Base-by-base conservation (phyloP, 805 yeast species). In the Yamadazyma paraphyllophila region DNA sequence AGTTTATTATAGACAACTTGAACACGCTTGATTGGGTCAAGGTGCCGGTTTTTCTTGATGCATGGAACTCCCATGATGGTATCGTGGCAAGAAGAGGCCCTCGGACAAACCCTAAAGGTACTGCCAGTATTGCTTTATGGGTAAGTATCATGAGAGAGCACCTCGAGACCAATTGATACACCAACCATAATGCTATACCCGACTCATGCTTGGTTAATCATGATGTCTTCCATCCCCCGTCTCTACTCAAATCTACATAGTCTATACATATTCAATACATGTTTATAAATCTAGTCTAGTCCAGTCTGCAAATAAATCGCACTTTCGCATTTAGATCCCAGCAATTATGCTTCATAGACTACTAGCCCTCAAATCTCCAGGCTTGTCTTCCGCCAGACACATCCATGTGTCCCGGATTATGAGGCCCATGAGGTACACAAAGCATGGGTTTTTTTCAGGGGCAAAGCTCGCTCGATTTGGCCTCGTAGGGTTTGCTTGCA, bases 11-110 rank as follows among this genome's bases (percentile, higher is more conserved):
- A 29, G 59, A 71, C 2, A 77, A 78, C 50, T 68, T 91, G 58
- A 86, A 88, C 61, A 55, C 62, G 15, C 60, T 92, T 17, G 72
- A 76, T 2, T 91, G 97, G 96, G 69, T 79, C 40, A 88, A 91
- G 59, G 76, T 87, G 36, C 86, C 94, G 0, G 83, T 85, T 1
- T 81, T 79, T 53, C 72, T 91, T 39, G 83, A 81, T 50, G 76
- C 84, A 13, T 70, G 85, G 57, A 89, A 90, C 61, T 82, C 97
- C 0, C 98, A 91, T 59, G 96, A 86, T 48, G 87, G 86, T 3
- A 87, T 92, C 43, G 86, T 89, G 13, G 88, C 92, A 13, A 74
- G 98, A 51, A 73, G 82, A 46, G 90, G 90, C 0, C 66, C 80
- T 2, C 60, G 64, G 29, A 69, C 69, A 16, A 73, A 76, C 40